Evolutionary conservation across 1,139 yeast genomes (phyloP), one percentile per base, ranked within the genome.

Genomic region (Yamadazyma taylorii): DNA sequence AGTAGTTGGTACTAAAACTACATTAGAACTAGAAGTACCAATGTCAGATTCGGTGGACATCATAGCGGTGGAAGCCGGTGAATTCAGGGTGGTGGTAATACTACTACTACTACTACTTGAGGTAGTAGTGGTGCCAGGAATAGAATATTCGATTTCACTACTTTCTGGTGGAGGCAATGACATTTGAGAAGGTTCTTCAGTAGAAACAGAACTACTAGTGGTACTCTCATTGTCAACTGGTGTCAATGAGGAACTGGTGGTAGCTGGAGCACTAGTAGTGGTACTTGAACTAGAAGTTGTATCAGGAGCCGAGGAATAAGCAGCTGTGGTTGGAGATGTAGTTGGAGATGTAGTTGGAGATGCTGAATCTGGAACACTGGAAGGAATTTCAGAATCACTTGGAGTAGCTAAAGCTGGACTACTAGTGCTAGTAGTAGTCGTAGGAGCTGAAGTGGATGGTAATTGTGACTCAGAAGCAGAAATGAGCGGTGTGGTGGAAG

Each of bases 381-480:
- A 17, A 17, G 32, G 17, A n/a, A 11, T 16, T n/a, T 23, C 12
- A 28, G 31, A n/a, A 19, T 26, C 16, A 27, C 26, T 13, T 33
- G 35, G 12, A 21, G 15, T 14, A 14, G 25, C 10, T 10, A 16
- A 23, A 23, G 14, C 21, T 8, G 35, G 21, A 5, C 31, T 12
- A 14, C 24, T 13, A 8, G 34, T 6, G 14, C 17, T 22, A 13
- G 35, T 7, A 9, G 31, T n/a, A 27, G 35, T 32, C 9, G 34
- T 11, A 16, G 32, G 5, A 16, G 17, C 17, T 6, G 36, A 27
- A 25, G 36, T 31, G 15, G 40, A 25, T 13, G 36, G 28, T n/a
- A 31, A 26, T 26, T 26, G 17, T 7, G 25, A n/a, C 4, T 30
- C 33, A 19, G 33, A 19, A 9, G 16, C 33, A 30, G 33, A 22